Evolutionary conservation across 2,329 filamentous ascomycete species (phyloP).

Genomic region (Golovinomyces cichoracearum): DNA sequence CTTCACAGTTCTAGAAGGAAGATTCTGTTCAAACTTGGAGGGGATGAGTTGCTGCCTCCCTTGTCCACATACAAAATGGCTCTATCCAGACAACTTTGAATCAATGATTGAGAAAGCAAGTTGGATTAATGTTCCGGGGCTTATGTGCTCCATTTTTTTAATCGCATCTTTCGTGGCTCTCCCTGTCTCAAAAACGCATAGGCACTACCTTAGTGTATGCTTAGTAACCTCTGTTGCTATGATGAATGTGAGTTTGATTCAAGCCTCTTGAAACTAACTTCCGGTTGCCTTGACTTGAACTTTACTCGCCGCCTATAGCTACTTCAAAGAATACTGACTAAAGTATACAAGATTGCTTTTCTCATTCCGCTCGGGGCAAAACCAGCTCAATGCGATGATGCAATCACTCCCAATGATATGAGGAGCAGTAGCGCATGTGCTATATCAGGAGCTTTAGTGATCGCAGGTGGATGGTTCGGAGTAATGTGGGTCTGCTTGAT

Average conservation of each 20-base stretch:
- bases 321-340: not conserved
- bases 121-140: constrained; percentile 55
- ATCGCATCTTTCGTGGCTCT: constrained; percentile 35
- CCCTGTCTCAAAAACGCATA: constrained; percentile 66
- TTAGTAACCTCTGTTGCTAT: constrained; percentile 49
- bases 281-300: no score
- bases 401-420: constrained; percentile 89
- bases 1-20: constrained; percentile 23
- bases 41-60: constrained; percentile 56
- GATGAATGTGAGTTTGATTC: constrained; percentile 40
- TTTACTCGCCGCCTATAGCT: not conserved
- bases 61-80: constrained; percentile 65
- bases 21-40: constrained; percentile 29
- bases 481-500: constrained; percentile 81
- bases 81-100: constrained; percentile 33
- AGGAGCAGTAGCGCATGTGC: constrained; percentile 56
- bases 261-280: not conserved
- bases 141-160: constrained; percentile 26
- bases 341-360: constrained; percentile 43
- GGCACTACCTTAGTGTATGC: constrained; percentile 82
- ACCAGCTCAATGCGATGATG: constrained; percentile 62
- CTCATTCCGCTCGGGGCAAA: constrained; percentile 60
- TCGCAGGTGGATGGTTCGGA: constrained; percentile 62
- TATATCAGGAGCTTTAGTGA: constrained; percentile 61
- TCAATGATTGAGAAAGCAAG: constrained; percentile 41